These are phyloP conservation scores for Sugiyamaella grinbergsii DNA, from an alignment of 1,139 yeast species.

Conservation along the genomic window DNA sequence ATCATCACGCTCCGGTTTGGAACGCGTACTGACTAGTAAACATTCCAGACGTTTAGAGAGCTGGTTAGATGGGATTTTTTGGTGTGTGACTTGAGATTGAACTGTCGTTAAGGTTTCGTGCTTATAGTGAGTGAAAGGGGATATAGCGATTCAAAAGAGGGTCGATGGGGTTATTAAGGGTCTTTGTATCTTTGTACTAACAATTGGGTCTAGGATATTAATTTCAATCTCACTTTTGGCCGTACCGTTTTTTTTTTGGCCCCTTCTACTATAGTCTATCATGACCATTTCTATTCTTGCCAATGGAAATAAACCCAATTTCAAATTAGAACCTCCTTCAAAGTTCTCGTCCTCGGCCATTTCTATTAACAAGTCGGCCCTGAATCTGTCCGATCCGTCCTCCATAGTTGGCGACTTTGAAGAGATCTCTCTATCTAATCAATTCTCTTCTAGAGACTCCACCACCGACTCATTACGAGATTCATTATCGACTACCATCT, in stretches of 20 bases:
- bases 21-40: too few relatives aligned
- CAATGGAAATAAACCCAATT: conserved; percentile 7
- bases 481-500: conserved; percentile 23
- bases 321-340: conserved; percentile 6
- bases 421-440: conserved; percentile 31
- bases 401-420: conserved; percentile 35
- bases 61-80: too few relatives aligned
- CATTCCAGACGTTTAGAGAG: too few relatives aligned
- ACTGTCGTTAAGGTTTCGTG: too few relatives aligned
- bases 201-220: too few relatives aligned
- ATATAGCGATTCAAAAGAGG: too few relatives aligned
- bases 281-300: conserved; percentile 14
- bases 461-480: conserved; percentile 20
- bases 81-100: too few relatives aligned
- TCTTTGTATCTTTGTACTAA: too few relatives aligned
- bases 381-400: conserved; percentile 7
- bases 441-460: conserved; percentile 6
- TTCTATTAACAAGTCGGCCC: conserved; percentile 7
- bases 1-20: conserved; percentile 1
- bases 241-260: too few relatives aligned
- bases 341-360: background rate
- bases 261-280: background rate
- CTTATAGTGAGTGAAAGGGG: too few relatives aligned
- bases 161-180: too few relatives aligned
- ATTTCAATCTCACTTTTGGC: too few relatives aligned